phyloP scores from a whole-genome alignment of 1,139 yeast species.

The Dujonia santamariae region DNA sequence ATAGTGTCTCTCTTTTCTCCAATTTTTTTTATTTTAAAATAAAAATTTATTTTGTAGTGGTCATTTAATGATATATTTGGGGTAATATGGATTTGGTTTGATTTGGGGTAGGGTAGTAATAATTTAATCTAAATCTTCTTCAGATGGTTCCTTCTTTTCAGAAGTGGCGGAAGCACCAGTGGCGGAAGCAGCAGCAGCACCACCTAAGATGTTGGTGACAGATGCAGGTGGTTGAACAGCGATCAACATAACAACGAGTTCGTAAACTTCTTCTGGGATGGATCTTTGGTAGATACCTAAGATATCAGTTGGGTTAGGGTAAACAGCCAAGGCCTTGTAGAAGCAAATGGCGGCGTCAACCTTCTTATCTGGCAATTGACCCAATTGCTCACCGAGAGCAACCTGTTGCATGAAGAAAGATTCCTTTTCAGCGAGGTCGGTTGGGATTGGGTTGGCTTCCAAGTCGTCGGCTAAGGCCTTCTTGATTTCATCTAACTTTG shows the following conservation, averaged over 20 bases:
- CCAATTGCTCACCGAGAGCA: conserved; percentile 75
- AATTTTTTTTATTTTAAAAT: too few species aligned
- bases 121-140: conserved; percentile 39
- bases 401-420: conserved; percentile 79
- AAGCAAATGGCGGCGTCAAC: conserved; percentile 83
- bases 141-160: conserved; percentile 24
- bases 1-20: too few species aligned
- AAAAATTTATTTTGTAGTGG: too few species aligned
- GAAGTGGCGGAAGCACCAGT: conserved; percentile 16
- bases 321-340: conserved; percentile 92
- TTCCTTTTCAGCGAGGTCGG: conserved; percentile 67
- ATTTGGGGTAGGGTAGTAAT: too few species aligned
- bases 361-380: conserved; percentile 55
- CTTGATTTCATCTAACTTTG: conserved; percentile 59
- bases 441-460: conserved; percentile 71
- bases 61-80: too few species aligned
- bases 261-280: conserved; percentile 78
- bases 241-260: conserved; percentile 80
- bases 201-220: conserved; percentile 63
- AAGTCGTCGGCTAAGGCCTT: conserved; percentile 63
- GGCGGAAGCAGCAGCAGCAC: conserved; percentile 11
- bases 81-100: too few species aligned
- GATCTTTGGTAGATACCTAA: conserved; percentile 86
- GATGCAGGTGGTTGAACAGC: conserved; percentile 86
- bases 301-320: conserved; percentile 92